Evolutionary conservation across 768 basidiomycete species (phyloP).

Genomic region (Suillus fuscotomentosus): DNA sequence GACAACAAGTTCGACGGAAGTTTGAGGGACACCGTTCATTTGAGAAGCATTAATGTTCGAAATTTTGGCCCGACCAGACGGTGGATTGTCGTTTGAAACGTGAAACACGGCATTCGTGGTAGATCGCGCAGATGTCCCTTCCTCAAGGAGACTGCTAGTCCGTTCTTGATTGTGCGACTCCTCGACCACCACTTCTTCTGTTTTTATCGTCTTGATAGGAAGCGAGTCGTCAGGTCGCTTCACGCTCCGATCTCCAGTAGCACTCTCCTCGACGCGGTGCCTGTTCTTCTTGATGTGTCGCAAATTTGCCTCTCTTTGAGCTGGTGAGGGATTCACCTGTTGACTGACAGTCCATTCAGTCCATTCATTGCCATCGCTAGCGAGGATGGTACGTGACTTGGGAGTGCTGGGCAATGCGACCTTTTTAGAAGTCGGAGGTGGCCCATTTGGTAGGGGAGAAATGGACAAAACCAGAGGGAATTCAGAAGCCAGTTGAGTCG

Average conservation of each 20-base stretch:
- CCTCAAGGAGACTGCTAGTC: not conserved
- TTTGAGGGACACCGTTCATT: not conserved
- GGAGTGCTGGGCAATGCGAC: constrained; percentile 15
- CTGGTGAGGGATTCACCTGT: constrained; percentile 18
- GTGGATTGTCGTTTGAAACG: constrained; percentile 6
- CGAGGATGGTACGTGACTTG: constrained; percentile 24
- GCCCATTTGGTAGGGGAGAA: not conserved
- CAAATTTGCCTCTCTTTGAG: constrained; percentile 28
- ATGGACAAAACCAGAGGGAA: constrained; percentile 3
- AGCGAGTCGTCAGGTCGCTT: constrained; percentile 7
- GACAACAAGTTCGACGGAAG: not conserved
- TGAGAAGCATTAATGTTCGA: constrained; percentile 11
- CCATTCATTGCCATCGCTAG: constrained; percentile 3
- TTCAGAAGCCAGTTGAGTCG: constrained; percentile 16
- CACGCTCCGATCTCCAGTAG: constrained; percentile 28
- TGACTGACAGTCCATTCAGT: constrained; percentile 25
- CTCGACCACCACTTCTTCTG: constrained; percentile 17
- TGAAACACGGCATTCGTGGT: not conserved
- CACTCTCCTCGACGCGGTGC: constrained; percentile 24
- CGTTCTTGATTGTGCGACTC: constrained; percentile 6
- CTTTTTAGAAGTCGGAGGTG: constrained; percentile 8
- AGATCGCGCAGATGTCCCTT: not conserved
- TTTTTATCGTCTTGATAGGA: constrained; percentile 14
- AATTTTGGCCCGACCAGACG: constrained; percentile 21
- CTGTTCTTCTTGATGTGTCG: constrained; percentile 29